Evolutionary conservation across 352 stramenopile species (phyloP).

Genomic region (Phytopythium vexans): DNA sequence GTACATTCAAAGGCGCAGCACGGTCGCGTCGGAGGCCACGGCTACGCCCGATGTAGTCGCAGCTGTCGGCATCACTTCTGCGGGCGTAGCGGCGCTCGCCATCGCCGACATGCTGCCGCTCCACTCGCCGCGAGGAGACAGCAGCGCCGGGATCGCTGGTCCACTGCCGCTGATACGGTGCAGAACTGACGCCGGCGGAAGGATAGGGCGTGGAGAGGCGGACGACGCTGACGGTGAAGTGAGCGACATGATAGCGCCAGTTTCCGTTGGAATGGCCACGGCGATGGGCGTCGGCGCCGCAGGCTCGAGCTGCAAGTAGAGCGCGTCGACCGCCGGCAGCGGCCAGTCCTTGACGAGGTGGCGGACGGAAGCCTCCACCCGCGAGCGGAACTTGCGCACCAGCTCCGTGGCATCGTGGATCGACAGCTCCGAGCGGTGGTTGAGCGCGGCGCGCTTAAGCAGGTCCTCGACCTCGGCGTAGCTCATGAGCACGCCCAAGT

Average conservation of each 20-base stretch:
- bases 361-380: conserved; percentile 57
- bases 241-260: background rate
- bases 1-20: too few relatives aligned
- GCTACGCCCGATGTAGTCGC: too few relatives aligned
- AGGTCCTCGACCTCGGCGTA: conserved; percentile 70
- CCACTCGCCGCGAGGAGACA: conserved; percentile 1
- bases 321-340: conserved; percentile 24
- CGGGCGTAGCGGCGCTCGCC: too few relatives aligned
- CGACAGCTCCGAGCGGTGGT: conserved; percentile 41
- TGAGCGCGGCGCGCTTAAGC: conserved; percentile 52
- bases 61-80: too few relatives aligned
- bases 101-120: too few relatives aligned
- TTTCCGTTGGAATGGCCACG: background rate
- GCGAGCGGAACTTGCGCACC: conserved; percentile 50
- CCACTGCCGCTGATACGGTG: background rate
- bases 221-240: background rate
- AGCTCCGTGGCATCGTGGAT: conserved; percentile 35
- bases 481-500: conserved; percentile 68
- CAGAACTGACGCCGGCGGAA: background rate
- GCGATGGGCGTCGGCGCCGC: background rate
- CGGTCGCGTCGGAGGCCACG: too few relatives aligned
- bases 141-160: background rate
- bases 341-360: conserved; percentile 68
- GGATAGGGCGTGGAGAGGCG: background rate
- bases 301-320: conserved; percentile 20